phyloP scores from a whole-genome alignment of 106 monocot species.

The Dendrobium chrysotoxum region DNA sequence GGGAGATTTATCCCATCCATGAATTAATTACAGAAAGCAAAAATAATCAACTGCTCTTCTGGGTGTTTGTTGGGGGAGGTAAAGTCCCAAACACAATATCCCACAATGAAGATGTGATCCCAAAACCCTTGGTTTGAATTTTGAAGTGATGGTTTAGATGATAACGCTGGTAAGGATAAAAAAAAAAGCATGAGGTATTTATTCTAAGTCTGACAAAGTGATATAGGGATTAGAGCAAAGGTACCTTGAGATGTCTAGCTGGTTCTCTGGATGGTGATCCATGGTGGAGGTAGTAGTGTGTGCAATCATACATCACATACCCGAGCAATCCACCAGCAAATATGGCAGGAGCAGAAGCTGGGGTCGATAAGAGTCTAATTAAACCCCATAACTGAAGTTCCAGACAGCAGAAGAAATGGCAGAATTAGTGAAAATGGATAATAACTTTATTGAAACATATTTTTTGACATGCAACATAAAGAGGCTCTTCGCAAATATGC shows the following conservation, averaged over 20 bases:
- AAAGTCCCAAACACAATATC: constrained; percentile 72
- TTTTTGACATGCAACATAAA: no score
- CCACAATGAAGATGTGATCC: constrained; percentile 81
- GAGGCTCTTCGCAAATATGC: no score
- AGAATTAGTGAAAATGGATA: neutral
- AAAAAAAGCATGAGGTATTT: neutral
- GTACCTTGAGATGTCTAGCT: constrained; percentile 64
- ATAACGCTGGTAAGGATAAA: constrained; percentile 40
- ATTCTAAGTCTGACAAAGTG: neutral
- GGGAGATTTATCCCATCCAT: no score
- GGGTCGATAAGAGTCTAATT: constrained; percentile 33
- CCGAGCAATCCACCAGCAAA: constrained; percentile 78
- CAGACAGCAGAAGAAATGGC: neutral
- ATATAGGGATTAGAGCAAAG: no score
- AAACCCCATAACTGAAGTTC: constrained; percentile 51
- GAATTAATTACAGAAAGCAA: no score
- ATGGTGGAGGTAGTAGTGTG: constrained; percentile 90
- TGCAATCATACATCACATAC: constrained; percentile 94
- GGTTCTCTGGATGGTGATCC: constrained; percentile 56
- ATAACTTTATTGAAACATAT: no score
- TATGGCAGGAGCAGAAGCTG: constrained; percentile 44
- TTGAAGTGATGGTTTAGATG: constrained; percentile 90
- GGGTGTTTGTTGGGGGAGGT: constrained; percentile 12
- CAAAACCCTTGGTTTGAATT: constrained; percentile 65
- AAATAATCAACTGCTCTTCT: no score